phyloP scores from a whole-genome alignment of 2,329 filamentous ascomycete species.

The Leptosphaerulina australis region DNA sequence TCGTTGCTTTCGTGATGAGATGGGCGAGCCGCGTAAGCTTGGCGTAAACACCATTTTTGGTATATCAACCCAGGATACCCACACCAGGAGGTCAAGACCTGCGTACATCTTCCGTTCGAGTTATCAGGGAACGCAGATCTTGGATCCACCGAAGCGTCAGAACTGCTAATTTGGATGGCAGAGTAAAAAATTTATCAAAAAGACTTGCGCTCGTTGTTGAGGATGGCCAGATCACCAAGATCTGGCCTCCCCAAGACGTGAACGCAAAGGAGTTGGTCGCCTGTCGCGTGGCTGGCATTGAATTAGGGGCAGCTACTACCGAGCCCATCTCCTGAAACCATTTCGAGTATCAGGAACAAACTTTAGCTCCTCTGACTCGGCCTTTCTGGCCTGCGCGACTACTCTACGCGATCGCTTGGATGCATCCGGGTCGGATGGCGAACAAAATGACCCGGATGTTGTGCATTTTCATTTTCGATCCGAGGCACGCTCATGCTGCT shows the following conservation, averaged over 20 bases:
- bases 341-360: conserved; percentile 22
- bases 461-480: background rate
- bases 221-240: conserved; percentile 49
- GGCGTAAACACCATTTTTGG: conserved; percentile 46
- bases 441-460: conserved; percentile 2
- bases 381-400: background rate
- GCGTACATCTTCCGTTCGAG: conserved; percentile 50
- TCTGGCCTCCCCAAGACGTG: conserved; percentile 52
- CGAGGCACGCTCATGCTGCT: conserved; percentile 1
- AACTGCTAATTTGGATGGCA: conserved; percentile 52
- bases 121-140: conserved; percentile 51
- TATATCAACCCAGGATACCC: conserved; percentile 49
- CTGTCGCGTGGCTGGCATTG: conserved; percentile 44
- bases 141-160: conserved; percentile 42
- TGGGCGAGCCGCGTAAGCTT: conserved; percentile 22
- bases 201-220: conserved; percentile 49
- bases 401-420: conserved; percentile 4
- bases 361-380: conserved; percentile 29
- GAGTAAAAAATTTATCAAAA: conserved; percentile 45
- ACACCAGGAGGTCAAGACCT: conserved; percentile 48
- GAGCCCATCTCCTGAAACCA: conserved; percentile 32
- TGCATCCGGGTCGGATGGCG: background rate
- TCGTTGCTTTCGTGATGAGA: conserved; percentile 51
- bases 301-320: conserved; percentile 31
- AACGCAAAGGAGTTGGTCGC: conserved; percentile 49